phyloP scores from a whole-genome alignment of 2,329 filamentous ascomycete species.

The Fusarium tanahbumbuense region DNA sequence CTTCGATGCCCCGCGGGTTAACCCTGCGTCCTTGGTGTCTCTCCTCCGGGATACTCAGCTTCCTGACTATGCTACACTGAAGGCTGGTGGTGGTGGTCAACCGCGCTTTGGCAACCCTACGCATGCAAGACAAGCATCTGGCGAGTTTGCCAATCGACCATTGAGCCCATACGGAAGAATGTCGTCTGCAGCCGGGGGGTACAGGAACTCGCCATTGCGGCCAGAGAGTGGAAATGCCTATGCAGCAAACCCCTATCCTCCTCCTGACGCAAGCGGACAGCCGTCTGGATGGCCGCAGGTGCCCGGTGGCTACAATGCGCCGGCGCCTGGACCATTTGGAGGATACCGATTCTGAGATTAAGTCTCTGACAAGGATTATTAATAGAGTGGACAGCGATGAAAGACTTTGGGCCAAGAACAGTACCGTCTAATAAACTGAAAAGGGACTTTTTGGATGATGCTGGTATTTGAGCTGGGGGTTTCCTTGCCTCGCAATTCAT shows the following conservation, averaged over 20 bases:
- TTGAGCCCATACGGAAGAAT: slow-evolving; percentile 62
- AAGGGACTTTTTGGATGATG: slow-evolving; percentile 36
- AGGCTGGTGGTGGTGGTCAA: slow-evolving; percentile 55
- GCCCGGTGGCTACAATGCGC: slow-evolving; percentile 48
- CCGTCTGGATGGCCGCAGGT: slow-evolving; percentile 47
- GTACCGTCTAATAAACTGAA: slow-evolving; percentile 26
- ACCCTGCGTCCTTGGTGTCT: slow-evolving; percentile 75
- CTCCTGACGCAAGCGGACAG: slow-evolving; percentile 44
- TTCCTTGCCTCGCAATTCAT: slow-evolving; percentile 45
- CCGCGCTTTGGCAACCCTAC: slow-evolving; percentile 50
- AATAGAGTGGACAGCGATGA: background rate
- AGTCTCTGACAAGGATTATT: background rate
- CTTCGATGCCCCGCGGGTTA: slow-evolving; percentile 79
- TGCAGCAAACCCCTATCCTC: slow-evolving; percentile 47
- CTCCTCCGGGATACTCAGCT: slow-evolving; percentile 77
- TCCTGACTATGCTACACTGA: slow-evolving; percentile 70
- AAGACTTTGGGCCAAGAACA: slow-evolving; percentile 4
- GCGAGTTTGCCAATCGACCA: slow-evolving; percentile 58
- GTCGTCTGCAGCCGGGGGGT: slow-evolving; percentile 55
- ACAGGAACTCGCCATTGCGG: slow-evolving; percentile 65
- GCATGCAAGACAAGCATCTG: slow-evolving; percentile 57
- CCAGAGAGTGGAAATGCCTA: slow-evolving; percentile 54
- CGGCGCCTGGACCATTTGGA: slow-evolving; percentile 52
- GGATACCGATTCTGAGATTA: slow-evolving; percentile 50
- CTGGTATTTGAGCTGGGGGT: slow-evolving; percentile 29